Base-by-base conservation (phyloP, 129 eudicot species). In the Oenanthe sinensis region DNA sequence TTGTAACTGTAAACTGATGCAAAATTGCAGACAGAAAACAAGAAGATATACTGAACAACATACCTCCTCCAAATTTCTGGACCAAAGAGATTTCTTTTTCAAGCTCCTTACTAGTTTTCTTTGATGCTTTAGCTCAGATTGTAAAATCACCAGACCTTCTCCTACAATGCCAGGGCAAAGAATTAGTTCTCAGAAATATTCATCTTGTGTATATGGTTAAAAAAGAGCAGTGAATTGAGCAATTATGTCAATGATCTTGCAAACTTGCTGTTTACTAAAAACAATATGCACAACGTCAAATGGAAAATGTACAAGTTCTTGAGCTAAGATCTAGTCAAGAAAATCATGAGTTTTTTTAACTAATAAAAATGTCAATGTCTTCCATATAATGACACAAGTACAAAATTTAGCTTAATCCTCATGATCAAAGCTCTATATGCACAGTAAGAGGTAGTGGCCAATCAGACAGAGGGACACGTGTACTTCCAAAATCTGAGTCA, bases 31-130 rank as follows among this genome's bases (percentile, higher is more conserved):
- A 17, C 60, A 17, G 60, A 52, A 50, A 52, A 17, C 60, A 52
- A 52, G 17, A 17, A 52, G 12, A 52, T 52, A 17, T 52, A 19
- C 24, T 52, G 24, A 24, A 22, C 13, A 22, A 69, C 46, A 36
- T 88, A 91, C 96, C 91, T 95, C 96, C 83, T 85, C 98, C 85
- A 95, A 81, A 83, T 88, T 88, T 82, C 79, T 91, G 26, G 96
- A 84, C 98, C 98, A 95, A 77, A 95, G 94, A 83, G 97, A 95
- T 91, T 91, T 95, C 92, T 78, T 91, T 86, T 91, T 91, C 93
- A 94, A 88, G 84, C 82, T 83, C 85, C 86, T 83, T 55, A 91
- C 96, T 36, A 83, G 88, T 83, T 88, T 95, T 78, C 87, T 87
- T 84, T 90, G 94, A 83, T 91, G 97, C 79, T 90, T 90, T 79